Base-by-base conservation (phyloP, 1,284 basidiomycete species). In the Trichosporon ovoides region DNA sequence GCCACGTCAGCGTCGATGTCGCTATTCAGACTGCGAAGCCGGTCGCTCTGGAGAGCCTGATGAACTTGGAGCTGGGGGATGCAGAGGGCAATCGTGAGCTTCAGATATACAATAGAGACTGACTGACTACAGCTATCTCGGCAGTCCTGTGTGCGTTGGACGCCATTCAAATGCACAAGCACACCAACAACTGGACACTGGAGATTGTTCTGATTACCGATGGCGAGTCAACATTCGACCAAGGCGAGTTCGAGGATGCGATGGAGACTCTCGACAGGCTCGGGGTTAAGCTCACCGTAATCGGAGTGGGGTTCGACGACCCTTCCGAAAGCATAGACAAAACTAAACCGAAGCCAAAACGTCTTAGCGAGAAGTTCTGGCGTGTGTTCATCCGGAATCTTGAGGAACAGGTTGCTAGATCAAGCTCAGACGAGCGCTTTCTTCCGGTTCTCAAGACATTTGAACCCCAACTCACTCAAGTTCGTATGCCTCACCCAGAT, bases 81-180 rank as follows among this genome's bases (percentile, higher is more conserved):
- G 43, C 60, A 20, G 67, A 74, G 19, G 73, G 72, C 6, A 78
- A 66, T 61, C 69, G 73, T 77, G 59, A 63, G 74, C 62, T 2
- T 22, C 24, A n/a, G 11, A 3, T 13, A 40, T 33, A 22, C 28
- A 9, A 12, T 9, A 18, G 40, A n/a, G 13, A 33, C 57, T 58
- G 22, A 61, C 38, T n/a, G n/a, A n/a, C 37, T 7, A 55, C 57
- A 95, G 91, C 92, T 3, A 81, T 96, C 52, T 90, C 93, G 65
- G 91, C 87, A 2, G 76, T 96, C 37, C 87, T 95, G 62, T 91
- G 94, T 12, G 89, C 83, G 1, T 83, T 92, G 54, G 86, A 93
- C 73, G 87, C 89, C 13, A 69, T 78, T 28, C 68, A 70, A 35
- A 65, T 64, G 19, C 74, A 76, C 53, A 73, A 74, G 85, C 91